Base-by-base conservation (phyloP, 73 alveolate genomes). In the Effrenium voratum region DNA sequence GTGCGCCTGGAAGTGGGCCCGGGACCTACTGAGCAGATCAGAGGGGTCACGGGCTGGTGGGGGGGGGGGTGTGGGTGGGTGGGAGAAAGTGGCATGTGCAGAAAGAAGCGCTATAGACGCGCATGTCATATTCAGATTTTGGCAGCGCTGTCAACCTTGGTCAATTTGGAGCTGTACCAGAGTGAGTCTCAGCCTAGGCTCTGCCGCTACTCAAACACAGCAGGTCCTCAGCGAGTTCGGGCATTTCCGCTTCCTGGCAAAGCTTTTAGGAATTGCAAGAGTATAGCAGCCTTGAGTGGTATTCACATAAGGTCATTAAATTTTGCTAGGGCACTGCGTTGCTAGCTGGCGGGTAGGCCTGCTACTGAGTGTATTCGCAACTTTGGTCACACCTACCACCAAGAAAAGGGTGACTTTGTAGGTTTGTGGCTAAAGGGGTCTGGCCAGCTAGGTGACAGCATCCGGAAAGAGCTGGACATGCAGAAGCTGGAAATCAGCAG, bases 1-100 rank as follows among this genome's bases (percentile, higher is more conserved):
- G 95, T 88, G 47, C 95, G 95, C 85, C 85, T 88, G 34, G 95
- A 88, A 88, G 95, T 88, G 66, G 95, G 95, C 85, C 34, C 82
- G 73, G 13, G 19, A 32, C n/a, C n/a, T n/a, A n/a, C n/a, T n/a
- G n/a, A n/a, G n/a, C n/a, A n/a, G n/a, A n/a, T n/a, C 15, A 60
- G 38, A 3, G 19, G 8, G 76, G 34, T 5, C 40, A 36, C 24
- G 77, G 77, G 77, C 77, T 6, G 76, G 40, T 19, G 19, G 10
- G 28, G 38, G 41, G 36, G 76, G 76, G 76, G 40, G 15, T 32
- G 41, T 26, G 40, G 43, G 12, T 66, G 77, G 77, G 40, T 8
- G 82, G 46, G 3, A 16, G 46, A 30, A n/a, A 66, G 34, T 66
- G 16, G 79, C 43, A 66, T 66, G 8, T 66, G 41, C 40, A 28